Percentiles rank a stretch among this genome's conserved stretches.
These are phyloP conservation scores for Clavulina sp. DNA, from an alignment of 768 basidiomycete species.

Conservation along the genomic window DNA sequence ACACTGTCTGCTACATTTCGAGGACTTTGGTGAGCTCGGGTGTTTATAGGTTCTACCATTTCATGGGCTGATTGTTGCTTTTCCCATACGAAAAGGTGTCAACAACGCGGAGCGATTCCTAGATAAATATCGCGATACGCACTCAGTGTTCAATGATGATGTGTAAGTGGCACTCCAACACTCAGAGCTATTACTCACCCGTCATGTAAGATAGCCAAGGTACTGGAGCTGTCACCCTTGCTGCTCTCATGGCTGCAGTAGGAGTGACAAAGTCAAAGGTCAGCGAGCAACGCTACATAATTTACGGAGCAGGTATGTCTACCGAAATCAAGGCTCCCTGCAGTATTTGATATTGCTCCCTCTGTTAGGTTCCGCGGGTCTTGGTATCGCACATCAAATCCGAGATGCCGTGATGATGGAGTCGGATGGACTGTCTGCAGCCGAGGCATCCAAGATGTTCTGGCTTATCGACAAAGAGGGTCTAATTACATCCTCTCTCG, in stretches of 20 bases:
- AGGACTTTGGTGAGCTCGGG: conserved; percentile 42
- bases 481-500: conserved; percentile 35
- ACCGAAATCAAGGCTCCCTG: not conserved
- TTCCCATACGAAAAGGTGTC: conserved; percentile 25
- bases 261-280: conserved; percentile 47
- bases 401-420: conserved; percentile 52
- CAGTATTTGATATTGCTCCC: not conserved
- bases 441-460: conserved; percentile 48
- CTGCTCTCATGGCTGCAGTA: conserved; percentile 49
- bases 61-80: not conserved
- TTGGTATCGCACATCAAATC: conserved; percentile 61
- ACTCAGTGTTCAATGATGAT: conserved; percentile 72
- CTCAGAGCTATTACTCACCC: not conserved
- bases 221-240: conserved; percentile 58
- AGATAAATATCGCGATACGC: conserved; percentile 40
- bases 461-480: conserved; percentile 58
- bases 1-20: conserved; percentile 55
- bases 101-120: conserved; percentile 56
- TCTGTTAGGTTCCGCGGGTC: conserved; percentile 41
- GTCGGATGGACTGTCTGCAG: conserved; percentile 24
- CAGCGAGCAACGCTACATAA: conserved; percentile 54
- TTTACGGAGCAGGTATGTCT: conserved; percentile 48
- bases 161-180: conserved; percentile 30
- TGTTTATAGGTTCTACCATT: not conserved
- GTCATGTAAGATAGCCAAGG: conserved; percentile 33